Conservation (phyloP, 257 asterid genomes). For the Penstemon eatonii region DNA sequence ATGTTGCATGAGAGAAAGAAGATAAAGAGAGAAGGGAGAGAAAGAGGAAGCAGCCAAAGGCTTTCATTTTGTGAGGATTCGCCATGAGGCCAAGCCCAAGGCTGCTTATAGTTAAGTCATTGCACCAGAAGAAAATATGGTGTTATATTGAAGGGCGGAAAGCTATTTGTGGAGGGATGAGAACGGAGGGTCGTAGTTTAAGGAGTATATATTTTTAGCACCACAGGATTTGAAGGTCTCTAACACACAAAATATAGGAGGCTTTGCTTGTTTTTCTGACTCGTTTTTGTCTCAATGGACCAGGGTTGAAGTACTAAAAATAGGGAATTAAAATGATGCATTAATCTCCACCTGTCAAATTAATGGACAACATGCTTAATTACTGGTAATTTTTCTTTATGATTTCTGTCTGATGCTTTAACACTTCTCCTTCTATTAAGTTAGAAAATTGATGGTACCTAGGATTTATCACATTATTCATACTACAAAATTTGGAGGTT, state of each 20-base stretch:
- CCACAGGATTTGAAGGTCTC: constrained; percentile 36
- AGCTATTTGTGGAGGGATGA: constrained; percentile 29
- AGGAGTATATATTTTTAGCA: constrained; percentile 28
- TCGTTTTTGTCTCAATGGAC: constrained; percentile 12
- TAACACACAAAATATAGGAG: constrained; percentile 21
- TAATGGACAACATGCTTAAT: too few relatives aligned
- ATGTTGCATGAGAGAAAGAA: constrained; percentile 26
- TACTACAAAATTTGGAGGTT: too few relatives aligned
- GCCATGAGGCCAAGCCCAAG: constrained; percentile 61
- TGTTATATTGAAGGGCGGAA: constrained; percentile 41
- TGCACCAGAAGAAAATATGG: constrained; percentile 9
- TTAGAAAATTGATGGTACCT: too few relatives aligned
- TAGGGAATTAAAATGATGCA: neutral
- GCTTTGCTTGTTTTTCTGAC: constrained; percentile 20
- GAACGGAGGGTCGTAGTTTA: constrained; percentile 29
- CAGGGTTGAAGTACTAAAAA: constrained; percentile 23
- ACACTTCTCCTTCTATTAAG: too few relatives aligned
- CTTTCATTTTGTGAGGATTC: constrained; percentile 45
- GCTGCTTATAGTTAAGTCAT: constrained; percentile 44
- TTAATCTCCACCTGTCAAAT: too few relatives aligned
- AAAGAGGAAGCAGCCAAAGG: constrained; percentile 52
- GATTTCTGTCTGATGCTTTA: too few relatives aligned
- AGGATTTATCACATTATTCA: too few relatives aligned
- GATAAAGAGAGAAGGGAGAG: constrained; percentile 28
- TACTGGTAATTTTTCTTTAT: too few relatives aligned